Evolutionary conservation across 192 early-diverging fungal species (phyloP).

Genomic region (Entomortierella parvispora): DNA sequence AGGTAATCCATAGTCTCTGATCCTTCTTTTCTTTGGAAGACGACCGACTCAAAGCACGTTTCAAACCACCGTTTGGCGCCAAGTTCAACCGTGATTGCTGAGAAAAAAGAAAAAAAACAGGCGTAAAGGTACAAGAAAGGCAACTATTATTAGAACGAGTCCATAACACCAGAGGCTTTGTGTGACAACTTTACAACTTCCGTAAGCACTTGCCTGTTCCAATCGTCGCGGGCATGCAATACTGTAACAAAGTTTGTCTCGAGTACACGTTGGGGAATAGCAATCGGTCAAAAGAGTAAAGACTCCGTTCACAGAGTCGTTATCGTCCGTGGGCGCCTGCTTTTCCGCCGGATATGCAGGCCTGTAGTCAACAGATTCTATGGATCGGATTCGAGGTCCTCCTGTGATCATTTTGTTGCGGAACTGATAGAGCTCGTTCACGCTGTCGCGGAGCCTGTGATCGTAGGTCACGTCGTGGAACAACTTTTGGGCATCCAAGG

Average conservation of each 20-base stretch:
- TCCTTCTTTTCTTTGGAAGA: conserved; percentile 65
- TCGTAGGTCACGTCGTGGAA: conserved; percentile 94
- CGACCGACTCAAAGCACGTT: conserved; percentile 52
- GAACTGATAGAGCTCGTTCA: conserved; percentile 87
- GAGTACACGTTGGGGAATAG: conserved; percentile 92
- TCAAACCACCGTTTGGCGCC: conserved; percentile 48
- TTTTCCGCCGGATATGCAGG: conserved; percentile 17
- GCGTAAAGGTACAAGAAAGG: background rate
- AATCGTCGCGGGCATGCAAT: conserved; percentile 84
- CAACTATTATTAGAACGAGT: background rate
- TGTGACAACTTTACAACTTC: background rate
- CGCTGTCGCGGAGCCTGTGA: conserved; percentile 87
- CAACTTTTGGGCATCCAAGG: conserved; percentile 89
- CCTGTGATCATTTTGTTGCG: conserved; percentile 55
- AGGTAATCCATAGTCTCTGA: conserved; percentile 84
- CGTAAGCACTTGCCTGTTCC: conserved; percentile 63
- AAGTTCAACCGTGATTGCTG: conserved; percentile 50
- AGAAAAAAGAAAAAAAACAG: background rate
- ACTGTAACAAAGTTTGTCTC: conserved; percentile 88
- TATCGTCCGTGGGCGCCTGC: conserved; percentile 28
- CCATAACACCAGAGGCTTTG: background rate
- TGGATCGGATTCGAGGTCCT: conserved; percentile 39
- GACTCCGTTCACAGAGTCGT: conserved; percentile 79
- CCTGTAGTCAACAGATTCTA: conserved; percentile 29
- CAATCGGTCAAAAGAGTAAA: conserved; percentile 92